Evolutionary conservation across 2,329 filamentous ascomycete genomes (phyloP), one percentile per base, ranked within the genome.

Genomic region (Hypoxylon sp.): DNA sequence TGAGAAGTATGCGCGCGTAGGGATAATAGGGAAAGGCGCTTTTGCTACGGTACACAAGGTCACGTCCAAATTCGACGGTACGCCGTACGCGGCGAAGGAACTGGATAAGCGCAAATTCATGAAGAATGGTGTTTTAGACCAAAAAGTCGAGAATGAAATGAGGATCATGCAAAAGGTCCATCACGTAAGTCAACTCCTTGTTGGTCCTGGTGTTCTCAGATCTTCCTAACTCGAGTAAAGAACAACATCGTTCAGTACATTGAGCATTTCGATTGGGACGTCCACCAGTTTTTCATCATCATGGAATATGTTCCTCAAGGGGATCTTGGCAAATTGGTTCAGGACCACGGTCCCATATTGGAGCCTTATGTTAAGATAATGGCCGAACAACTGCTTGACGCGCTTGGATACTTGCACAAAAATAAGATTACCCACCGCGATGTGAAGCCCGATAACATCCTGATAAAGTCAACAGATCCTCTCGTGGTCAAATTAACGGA

Each of bases 381-480:
- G 78, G 88, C 94, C 1, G 77, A 81, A 19, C 93, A 97, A 77
- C 87, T 98, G 34, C 81, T 97, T 45, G 87, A 90, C 71, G 95
- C 95, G 1, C 82, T 99, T 55, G 89, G 88, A 29, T 97, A 99
- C 77, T 84, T 99, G 7, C 96, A 99, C 78, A 83, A 85, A 56
- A 90, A 91, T 73, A 93, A 91, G 75, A 97, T 99, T 72, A 98
- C 95, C 0, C 96, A 99, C 79, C 91, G 96, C n/a, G 96, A 99
- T 78, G 94, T 99, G 75, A 99, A 99, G 77, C 96, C 96, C 0
- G 96, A 99, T 82, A 99, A 99, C 74, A 97, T 99, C 65, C 84
- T 99, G 41, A 92, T 98, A 70, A 84, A 89, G 9, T 90, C 88
- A 0, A 77, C 88, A 8, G 83, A 90, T 5, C 94, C 94, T 0